Evolutionary conservation across 2,329 filamentous ascomycete species (phyloP), one percentile per base, ranked within the genome.

Genomic region (Triangularia verruculosa): DNA sequence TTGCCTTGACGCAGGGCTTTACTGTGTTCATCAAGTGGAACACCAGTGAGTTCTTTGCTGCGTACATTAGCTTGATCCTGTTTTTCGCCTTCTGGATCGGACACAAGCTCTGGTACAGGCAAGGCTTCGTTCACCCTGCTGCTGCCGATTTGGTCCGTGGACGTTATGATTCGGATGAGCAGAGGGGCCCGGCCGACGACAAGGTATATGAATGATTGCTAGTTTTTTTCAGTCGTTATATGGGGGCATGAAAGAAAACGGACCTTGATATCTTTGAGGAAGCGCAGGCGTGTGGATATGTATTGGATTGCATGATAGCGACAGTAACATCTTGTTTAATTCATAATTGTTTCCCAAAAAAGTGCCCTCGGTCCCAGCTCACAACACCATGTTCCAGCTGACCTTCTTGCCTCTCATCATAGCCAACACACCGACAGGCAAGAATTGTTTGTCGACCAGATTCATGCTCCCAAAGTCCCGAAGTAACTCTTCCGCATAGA

Each of bases 1-100:
- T 91, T 65, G 81, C 87, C 59, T 64, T 91, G 22, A 90, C 89
- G 0, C 87, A 87, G 71, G 89, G 89, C 3, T 91, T 91, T 75
- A 86, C 86, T 9, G 82, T 83, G 5, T 91, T 90, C 72, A 86
- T 91, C 47, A 68, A 80, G 7, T 91, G 88, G 84, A 79, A 77
- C 70, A 82, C 82, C 5, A 79, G 79, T 60, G 77, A 81, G 53
- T 91, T 91, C 70, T 89, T 90, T 66, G 81, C 85, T 2, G 80
- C 83, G 12, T 91, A 90, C 69, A 73, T 89, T 68, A 88, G 86
- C 67, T 71, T 90, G 63, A 84, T 90, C 25, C 72, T 91, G 2
- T 91, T 90, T 69, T 70, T 83, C 2, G 80, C 84, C 3, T 73
- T 89, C 12, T 88, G 84, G 68, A 61, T 83, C 1, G 86, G 83